Base-by-base conservation (phyloP, 176 grass and related monocot species). In the Raddia guianensis region DNA sequence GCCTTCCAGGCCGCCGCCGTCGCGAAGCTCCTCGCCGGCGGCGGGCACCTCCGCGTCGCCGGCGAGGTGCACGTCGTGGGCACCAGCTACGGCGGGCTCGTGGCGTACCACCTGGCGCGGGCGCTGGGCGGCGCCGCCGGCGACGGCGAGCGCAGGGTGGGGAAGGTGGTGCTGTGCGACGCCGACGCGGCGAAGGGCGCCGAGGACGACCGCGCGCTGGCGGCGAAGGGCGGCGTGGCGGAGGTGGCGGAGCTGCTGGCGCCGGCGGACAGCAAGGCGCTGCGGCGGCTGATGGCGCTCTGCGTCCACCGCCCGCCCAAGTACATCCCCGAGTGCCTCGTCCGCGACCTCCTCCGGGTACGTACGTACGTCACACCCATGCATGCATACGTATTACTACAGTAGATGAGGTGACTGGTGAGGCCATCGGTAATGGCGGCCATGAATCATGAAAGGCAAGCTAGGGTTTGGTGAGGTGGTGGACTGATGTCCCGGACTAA, bases 81-180 rank as follows among this genome's bases (percentile, higher is more conserved):
- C 34, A 98, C 92, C 54, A 98, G 95, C 87, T 98, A 94, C 83
- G 95, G 92, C 53, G 95, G 95, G 14, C 91, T 98, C 59, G 92
- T 98, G 71, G 88, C 88, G 71, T 92, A 94, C 83, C 85, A 98
- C 80, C 77, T 98, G 54, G 92, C 92, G 12, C 80, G 90, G 5
- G 52, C 50, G 65, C 88, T 98, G 79, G 80, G 57, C 34, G 9
- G 5, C 3, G 60, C 7, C 50, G 80, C 50, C 34, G 9, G 5
- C 3, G 60, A 4, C 50, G 16, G 10, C 7, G 27, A 5, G 86
- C 57, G 13, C 58, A 13, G 18, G 40, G 72, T 81, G 19, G 84
- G 75, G 59, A 85, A 85, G 70, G 87, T 98, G 83, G 90, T 88
- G 51, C 71, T 94, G 68, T 91, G 92, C 69, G 86, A 84, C 84